A percentile compares a stretch with the other conserved stretches of the same genome.
Conservation (phyloP, 73 alveolate species). For the Paramecium bursaria region DNA sequence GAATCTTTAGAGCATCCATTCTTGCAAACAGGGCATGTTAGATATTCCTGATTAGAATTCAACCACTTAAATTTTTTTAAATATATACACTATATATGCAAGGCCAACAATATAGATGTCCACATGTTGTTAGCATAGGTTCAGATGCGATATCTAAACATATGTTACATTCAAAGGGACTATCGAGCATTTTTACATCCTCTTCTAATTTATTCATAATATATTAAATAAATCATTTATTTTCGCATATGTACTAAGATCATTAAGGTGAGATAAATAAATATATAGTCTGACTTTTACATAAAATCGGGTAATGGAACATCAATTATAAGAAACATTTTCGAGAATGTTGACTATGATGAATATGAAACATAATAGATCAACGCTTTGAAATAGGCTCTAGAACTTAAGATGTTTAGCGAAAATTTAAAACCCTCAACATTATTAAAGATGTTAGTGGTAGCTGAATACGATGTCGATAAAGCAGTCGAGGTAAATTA, state of each 20-base stretch:
- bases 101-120: slow-evolving; percentile 95
- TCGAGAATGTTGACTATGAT: slow-evolving; percentile 61
- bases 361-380: slow-evolving; percentile 44
- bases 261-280: background rate
- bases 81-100: slow-evolving; percentile 78
- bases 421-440: slow-evolving; percentile 5
- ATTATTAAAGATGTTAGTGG: slow-evolving; percentile 36
- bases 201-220: slow-evolving; percentile 76
- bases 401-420: no score
- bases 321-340: slow-evolving; percentile 32
- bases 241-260: no score
- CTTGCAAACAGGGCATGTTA: slow-evolving; percentile 95
- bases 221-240: no score
- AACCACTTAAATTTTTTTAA: slow-evolving; percentile 73
- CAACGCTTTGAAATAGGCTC: background rate
- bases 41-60: slow-evolving; percentile 74
- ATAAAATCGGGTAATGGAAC: slow-evolving; percentile 49
- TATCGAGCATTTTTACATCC: slow-evolving; percentile 30
- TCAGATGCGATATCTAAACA: slow-evolving; percentile 92
- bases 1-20: slow-evolving; percentile 86
- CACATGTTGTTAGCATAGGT: slow-evolving; percentile 93
- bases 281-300: slow-evolving; percentile 11
- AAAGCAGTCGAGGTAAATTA: slow-evolving; percentile 54
- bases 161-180: slow-evolving; percentile 86
- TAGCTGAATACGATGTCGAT: slow-evolving; percentile 33